Evolutionary conservation across 106 monocot species (phyloP).

Genomic region (Narthecium ossifragum): DNA sequence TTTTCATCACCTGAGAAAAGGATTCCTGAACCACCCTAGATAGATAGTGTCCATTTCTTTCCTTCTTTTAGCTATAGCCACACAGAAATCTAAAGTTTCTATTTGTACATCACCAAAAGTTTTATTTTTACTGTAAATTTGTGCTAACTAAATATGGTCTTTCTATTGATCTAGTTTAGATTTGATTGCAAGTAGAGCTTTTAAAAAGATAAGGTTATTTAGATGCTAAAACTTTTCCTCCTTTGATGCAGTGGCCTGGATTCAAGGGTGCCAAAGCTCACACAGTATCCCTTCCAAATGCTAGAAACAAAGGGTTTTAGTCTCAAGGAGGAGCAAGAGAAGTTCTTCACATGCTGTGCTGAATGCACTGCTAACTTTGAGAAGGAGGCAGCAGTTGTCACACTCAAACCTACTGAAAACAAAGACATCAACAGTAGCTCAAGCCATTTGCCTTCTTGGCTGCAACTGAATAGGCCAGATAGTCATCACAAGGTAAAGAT

Average conservation of each 20-base stretch:
- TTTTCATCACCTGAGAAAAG: too few species aligned
- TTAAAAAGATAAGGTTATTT: too few species aligned
- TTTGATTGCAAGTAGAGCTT: too few species aligned
- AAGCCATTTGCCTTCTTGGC: slow-evolving; percentile 52
- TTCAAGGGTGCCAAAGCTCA: slow-evolving; percentile 27
- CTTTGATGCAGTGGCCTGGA: slow-evolving; percentile 35
- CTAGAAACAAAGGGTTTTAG: slow-evolving; percentile 19
- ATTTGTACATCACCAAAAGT: too few species aligned
- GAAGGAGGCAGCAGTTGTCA: slow-evolving; percentile 48
- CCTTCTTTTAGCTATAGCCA: too few species aligned
- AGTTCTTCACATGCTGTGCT: slow-evolving; percentile 51
- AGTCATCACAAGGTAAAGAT: slow-evolving; percentile 41
- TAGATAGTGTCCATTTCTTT: too few species aligned
- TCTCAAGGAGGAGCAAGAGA: slow-evolving; percentile 42
- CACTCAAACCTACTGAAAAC: slow-evolving; percentile 2
- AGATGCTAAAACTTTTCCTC: too few species aligned
- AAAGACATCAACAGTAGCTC: slow-evolving; percentile 15
- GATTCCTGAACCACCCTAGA: too few species aligned
- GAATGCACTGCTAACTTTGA: slow-evolving; percentile 72
- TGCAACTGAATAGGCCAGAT: slow-evolving; percentile 40
- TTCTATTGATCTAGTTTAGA: too few species aligned
- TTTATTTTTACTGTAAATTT: too few species aligned
- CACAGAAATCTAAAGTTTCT: too few species aligned
- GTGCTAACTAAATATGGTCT: too few species aligned
- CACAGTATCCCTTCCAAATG: slow-evolving; percentile 30